Evolutionary conservation across 352 stramenopile genomes (phyloP).

Genomic region (Pythium guiyangense): DNA sequence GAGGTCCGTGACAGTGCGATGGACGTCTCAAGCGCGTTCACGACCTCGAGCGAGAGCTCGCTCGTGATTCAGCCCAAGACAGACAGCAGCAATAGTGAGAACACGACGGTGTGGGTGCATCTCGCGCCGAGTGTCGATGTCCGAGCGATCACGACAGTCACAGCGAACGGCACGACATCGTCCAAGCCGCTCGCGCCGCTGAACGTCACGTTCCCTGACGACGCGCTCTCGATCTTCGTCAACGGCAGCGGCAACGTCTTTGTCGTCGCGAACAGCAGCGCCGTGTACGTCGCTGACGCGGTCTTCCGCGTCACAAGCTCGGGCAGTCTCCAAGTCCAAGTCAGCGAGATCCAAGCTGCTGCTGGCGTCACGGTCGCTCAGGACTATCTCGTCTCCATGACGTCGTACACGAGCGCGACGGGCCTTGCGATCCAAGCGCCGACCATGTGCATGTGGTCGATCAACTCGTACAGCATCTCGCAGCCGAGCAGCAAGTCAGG

Average conservation of each 20-base stretch:
- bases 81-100: background rate
- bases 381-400: background rate
- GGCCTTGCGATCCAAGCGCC: background rate
- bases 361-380: background rate
- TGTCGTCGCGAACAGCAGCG: constrained; percentile 1
- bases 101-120: background rate
- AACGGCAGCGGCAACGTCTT: constrained; percentile 7
- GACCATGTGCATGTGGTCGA: background rate
- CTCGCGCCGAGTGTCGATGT: background rate
- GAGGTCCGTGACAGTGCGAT: background rate
- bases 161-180: background rate
- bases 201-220: constrained; percentile 1
- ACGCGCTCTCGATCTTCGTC: constrained; percentile 1
- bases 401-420: too few species aligned
- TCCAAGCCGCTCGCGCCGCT: background rate
- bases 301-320: background rate
- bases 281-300: constrained; percentile 4
- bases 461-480: background rate
- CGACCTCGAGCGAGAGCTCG: background rate
- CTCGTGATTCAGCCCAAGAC: background rate
- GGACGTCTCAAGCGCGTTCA: background rate
- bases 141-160: background rate
- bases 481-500: background rate
- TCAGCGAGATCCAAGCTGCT: constrained; percentile 2
- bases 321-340: background rate